A percentile compares a stretch with the other conserved stretches of the same genome.
These are phyloP conservation scores for Nannochloris sp. DNA, from an alignment of 139 green algal species.

Conservation along the genomic window DNA sequence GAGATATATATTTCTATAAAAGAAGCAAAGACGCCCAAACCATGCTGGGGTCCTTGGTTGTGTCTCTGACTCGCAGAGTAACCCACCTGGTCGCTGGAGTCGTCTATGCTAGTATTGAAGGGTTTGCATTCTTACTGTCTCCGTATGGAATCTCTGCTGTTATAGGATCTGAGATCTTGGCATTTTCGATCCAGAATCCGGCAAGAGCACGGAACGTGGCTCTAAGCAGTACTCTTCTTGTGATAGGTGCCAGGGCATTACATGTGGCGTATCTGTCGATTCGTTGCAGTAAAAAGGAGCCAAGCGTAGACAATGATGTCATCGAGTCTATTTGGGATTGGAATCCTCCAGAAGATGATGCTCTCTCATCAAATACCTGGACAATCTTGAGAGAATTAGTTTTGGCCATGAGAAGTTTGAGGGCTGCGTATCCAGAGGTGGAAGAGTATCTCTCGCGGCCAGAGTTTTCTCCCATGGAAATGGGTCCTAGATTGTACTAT, in stretches of 20 bases:
- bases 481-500: conserved; percentile 18
- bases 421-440: conserved; percentile 4
- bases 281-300: background rate
- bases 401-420: conserved; percentile 8
- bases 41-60: background rate
- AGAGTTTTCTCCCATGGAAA: conserved; percentile 9
- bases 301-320: background rate
- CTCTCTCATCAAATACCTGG: conserved; percentile 4
- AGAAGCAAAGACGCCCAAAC: background rate
- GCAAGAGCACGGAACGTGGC: background rate
- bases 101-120: conserved; percentile 17
- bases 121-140: conserved; percentile 11
- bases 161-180: conserved; percentile 7
- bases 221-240: background rate
- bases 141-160: background rate
- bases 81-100: background rate
- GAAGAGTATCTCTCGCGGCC: background rate
- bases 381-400: conserved; percentile 19
- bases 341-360: conserved; percentile 8
- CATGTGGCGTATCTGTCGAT: background rate
- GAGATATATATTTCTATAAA: background rate
- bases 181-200: background rate
- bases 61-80: background rate
- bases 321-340: conserved; percentile 21
- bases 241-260: background rate